Conservation (phyloP, 805 yeast species). For the Lachancea waltii region DNA sequence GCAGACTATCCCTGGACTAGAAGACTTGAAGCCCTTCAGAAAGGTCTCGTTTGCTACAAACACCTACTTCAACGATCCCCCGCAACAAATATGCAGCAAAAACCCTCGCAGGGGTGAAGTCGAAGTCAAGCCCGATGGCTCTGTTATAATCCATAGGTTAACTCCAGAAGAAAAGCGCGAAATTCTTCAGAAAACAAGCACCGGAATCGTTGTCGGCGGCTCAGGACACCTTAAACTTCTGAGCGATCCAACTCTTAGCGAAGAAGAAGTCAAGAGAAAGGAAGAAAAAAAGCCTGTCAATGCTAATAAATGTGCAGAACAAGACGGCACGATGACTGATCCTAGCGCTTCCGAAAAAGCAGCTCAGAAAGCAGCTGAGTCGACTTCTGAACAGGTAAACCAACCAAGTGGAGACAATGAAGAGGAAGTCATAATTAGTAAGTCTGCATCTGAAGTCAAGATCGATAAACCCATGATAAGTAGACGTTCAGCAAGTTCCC, state of each 20-base stretch:
- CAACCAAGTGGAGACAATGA: conserved; percentile 31
- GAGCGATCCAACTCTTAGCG: conserved; percentile 10
- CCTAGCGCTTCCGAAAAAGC: conserved; percentile 33
- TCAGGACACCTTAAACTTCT: conserved; percentile 55
- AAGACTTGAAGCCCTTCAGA: conserved; percentile 39
- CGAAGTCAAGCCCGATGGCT: conserved; percentile 50
- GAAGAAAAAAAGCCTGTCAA: conserved; percentile 20
- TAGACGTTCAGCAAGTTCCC: conserved; percentile 28
- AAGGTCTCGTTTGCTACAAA: conserved; percentile 75
- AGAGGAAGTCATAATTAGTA: conserved; percentile 34
- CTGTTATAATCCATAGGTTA: conserved; percentile 46
- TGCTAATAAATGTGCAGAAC: conserved; percentile 11
- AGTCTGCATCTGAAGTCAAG: conserved; percentile 32
- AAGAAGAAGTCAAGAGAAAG: conserved; percentile 13
- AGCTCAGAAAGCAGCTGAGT: conserved; percentile 34
- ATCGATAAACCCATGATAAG: conserved; percentile 41
- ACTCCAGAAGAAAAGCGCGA: conserved; percentile 48
- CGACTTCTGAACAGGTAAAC: conserved; percentile 28
- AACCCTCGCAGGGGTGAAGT: conserved; percentile 80
- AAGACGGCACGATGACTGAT: conserved; percentile 21
- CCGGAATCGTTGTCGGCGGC: conserved; percentile 77
- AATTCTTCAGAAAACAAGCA: conserved; percentile 40
- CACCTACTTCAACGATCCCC: conserved; percentile 75
- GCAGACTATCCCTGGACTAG: conserved; percentile 36
- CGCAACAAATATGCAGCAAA: conserved; percentile 82